Conservation (phyloP, 495 filamentous ascomycete genomes). For the Tetracladium setigerum region DNA sequence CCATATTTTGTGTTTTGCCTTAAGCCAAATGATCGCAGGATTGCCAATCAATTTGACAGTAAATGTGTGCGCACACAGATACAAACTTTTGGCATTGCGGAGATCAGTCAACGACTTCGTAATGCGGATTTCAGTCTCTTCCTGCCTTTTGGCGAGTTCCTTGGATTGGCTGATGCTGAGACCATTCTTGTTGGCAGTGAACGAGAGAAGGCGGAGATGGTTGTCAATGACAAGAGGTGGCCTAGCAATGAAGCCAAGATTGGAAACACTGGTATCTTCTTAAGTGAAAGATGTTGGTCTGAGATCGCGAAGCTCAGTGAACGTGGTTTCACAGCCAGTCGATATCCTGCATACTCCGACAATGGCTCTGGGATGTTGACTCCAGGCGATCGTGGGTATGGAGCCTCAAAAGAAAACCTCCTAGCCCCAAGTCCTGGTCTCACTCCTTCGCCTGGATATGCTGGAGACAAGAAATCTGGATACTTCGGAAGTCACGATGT, state of each 20-base stretch:
- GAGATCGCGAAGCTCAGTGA: conserved; percentile 76
- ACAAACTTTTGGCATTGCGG: conserved; percentile 91
- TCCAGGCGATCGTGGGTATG: conserved; percentile 40
- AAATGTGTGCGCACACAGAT: conserved; percentile 94
- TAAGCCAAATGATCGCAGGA: conserved; percentile 94
- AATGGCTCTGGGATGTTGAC: conserved; percentile 36
- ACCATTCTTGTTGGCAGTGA: conserved; percentile 84
- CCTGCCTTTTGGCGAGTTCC: conserved; percentile 90
- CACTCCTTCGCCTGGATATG: conserved; percentile 53
- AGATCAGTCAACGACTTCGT: conserved; percentile 86
- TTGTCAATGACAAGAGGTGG: conserved; percentile 86
- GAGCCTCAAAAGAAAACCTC: conserved; percentile 63
- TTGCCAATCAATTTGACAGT: conserved; percentile 97
- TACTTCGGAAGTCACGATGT: conserved; percentile 82
- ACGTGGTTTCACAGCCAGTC: conserved; percentile 38
- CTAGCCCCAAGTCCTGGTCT: conserved; percentile 45
- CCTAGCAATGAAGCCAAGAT: conserved; percentile 84
- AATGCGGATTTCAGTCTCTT: conserved; percentile 95
- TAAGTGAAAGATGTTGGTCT: conserved; percentile 92
- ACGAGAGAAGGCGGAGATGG: conserved; percentile 80
- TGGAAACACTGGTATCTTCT: conserved; percentile 87
- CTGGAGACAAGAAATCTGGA: conserved; percentile 62
- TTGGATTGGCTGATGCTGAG: conserved; percentile 79
- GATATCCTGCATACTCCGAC: conserved; percentile 37
- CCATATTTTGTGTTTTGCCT: conserved; percentile 95